phyloP scores from a whole-genome alignment of 345 rosid genomes.

The Odontarrhena argentea region DNA sequence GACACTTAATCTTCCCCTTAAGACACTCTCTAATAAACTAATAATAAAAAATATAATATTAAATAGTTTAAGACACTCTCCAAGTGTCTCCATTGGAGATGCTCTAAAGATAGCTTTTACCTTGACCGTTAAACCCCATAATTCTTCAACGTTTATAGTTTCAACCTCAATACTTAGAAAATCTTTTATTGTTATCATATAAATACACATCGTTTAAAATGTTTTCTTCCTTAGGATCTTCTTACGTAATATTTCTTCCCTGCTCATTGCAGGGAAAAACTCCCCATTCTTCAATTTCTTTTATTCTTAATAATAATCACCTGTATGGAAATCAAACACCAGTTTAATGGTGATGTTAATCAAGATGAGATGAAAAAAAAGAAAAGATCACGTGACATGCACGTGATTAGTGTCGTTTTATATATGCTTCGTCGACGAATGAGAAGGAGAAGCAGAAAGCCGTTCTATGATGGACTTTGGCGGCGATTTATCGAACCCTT shows the following conservation, averaged over 20 bases:
- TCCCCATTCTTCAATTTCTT: constrained; percentile 10
- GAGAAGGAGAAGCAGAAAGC: constrained; percentile 35
- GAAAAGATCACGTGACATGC: constrained; percentile 47
- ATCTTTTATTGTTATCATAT: constrained; percentile 9
- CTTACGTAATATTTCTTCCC: constrained; percentile 28
- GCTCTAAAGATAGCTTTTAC: constrained; percentile 37
- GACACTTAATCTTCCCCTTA: too few species aligned
- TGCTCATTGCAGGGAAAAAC: constrained; percentile 39
- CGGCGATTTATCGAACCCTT: constrained; percentile 49
- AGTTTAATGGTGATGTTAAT: not conserved
- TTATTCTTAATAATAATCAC: not conserved
- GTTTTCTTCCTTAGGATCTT: constrained; percentile 37
- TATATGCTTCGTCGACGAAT: constrained; percentile 45
- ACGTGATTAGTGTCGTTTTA: constrained; percentile 48
- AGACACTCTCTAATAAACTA: too few species aligned
- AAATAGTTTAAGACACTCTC: too few species aligned
- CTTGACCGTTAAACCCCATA: constrained; percentile 15
- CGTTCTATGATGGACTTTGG: constrained; percentile 41
- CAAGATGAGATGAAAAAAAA: constrained; percentile 43
- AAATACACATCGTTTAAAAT: constrained; percentile 3
- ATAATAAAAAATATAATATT: too few species aligned
- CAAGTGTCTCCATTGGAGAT: too few species aligned
- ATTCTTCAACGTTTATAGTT: constrained; percentile 1
- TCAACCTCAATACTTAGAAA: not conserved
- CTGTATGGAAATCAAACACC: constrained; percentile 22